Base-by-base conservation (phyloP, 805 yeast genomes). In the Ogataea dorogensis region DNA sequence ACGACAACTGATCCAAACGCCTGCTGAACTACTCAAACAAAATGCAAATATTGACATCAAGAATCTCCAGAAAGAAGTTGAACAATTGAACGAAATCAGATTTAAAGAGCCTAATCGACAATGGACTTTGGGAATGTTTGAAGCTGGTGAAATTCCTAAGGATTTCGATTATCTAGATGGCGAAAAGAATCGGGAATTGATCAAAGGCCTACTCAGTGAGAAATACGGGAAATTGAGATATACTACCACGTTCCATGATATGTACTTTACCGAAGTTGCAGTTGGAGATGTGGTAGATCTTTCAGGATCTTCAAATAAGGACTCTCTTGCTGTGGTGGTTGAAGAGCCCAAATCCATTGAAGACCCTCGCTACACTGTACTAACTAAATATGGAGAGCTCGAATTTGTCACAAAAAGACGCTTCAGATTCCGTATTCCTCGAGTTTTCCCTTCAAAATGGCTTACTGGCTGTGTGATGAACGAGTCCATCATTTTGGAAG, bases 201-300 rank as follows among this genome's bases (percentile, higher is more conserved):
- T 48, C 14, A 31, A 23, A 13, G 25, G 26, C 4, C 18, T 27
- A 14, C 20, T 48, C 15, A 22, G 18, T n/a, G 19, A 35, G 5
- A 30, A 25, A 24, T 26, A 19, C 5, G 49, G 49, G 5, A 24
- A 20, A 3, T 25, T 34, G 7, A 28, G 28, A 8, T 10, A 14
- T 6, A 15, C 17, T 5, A 35, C 53, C 5, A 21, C 25, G 2
- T 47, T 57, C 27, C 17, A 39, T 13, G 54, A 54, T 21, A 36
- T 59, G 5, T 54, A 56, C 24, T 50, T 45, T 21, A 35, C 30
- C 2, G 61, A 56, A 28, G 30, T 77, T 11, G 45, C 63, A 6
- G 61, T 77, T 3, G 89, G 91, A 29, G 89, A 83, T 55, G 61
- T 81, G 30, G 87, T 81, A 4, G 72, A 77, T 12, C 52, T 81